A percentile compares a stretch with the other conserved stretches of the same genome.
These are phyloP conservation scores for Amauroascus verrucosus DNA, from an alignment of 2,329 filamentous ascomycete genomes.

Conservation along the genomic window DNA sequence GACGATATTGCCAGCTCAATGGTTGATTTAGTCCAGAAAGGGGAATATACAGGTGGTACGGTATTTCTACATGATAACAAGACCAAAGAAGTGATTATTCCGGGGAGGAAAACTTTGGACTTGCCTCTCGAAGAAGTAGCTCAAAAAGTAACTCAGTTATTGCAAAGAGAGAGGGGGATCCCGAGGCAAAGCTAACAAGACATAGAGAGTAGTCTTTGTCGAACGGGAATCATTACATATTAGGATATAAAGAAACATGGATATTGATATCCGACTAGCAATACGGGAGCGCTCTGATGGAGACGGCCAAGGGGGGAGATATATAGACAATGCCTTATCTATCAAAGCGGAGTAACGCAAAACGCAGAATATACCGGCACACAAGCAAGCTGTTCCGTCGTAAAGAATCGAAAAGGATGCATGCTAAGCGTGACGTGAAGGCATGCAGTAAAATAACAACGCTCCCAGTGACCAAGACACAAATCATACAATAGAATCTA, in stretches of 20 bases:
- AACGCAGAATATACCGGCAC: neutral
- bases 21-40: slow-evolving; percentile 21
- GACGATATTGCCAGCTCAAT: slow-evolving; percentile 23
- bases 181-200: neutral
- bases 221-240: neutral
- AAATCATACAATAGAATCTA: neutral
- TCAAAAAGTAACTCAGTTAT: neutral
- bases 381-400: neutral
- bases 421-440: neutral
- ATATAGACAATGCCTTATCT: too few species aligned
- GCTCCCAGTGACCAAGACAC: neutral
- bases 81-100: neutral
- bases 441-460: neutral
- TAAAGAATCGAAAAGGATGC: neutral
- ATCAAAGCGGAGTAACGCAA: too few species aligned
- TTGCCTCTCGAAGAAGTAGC: too few species aligned
- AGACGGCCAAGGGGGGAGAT: too few species aligned
- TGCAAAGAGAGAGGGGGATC: neutral
- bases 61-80: slow-evolving; percentile 6
- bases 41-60: slow-evolving; percentile 19
- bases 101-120: too few species aligned
- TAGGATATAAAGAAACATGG: too few species aligned
- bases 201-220: too few species aligned
- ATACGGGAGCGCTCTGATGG: too few species aligned
- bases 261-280: too few species aligned